Conservation (phyloP, 192 early-diverging fungal species). For the Oehlia diaphana region DNA sequence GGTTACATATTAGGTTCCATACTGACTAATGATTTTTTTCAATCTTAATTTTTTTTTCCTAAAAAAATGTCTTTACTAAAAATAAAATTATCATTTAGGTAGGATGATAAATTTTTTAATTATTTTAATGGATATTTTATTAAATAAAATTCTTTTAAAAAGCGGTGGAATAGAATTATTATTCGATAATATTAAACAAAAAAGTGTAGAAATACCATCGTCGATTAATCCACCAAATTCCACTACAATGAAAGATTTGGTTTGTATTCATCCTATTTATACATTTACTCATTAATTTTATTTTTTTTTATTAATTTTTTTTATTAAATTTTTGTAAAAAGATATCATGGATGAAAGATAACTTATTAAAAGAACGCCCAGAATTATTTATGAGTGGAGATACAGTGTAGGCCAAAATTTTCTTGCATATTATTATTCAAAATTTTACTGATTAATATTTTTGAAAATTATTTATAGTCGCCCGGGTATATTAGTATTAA, state of each 20-base stretch:
- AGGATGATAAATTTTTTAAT: background rate
- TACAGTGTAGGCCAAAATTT: conserved; percentile 65
- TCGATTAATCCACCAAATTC: conserved; percentile 29
- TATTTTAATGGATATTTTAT: background rate
- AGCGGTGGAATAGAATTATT: conserved; percentile 93
- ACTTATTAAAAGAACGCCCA: conserved; percentile 70
- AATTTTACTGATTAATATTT: background rate
- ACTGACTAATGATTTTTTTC: too few relatives aligned
- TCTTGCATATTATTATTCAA: background rate
- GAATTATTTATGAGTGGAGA: conserved; percentile 84
- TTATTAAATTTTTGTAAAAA: background rate
- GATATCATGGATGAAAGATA: conserved; percentile 68
- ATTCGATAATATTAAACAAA: conserved; percentile 73
- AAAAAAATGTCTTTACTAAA: background rate
- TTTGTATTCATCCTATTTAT: conserved; percentile 16
- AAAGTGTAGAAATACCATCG: conserved; percentile 52
- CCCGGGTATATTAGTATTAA: conserved; percentile 91
- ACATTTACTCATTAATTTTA: too few relatives aligned
- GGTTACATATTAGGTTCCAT: too few relatives aligned
- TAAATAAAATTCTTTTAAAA: conserved; percentile 3
- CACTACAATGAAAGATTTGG: conserved; percentile 52
- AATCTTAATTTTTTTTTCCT: background rate
- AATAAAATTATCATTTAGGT: conserved; percentile 28
- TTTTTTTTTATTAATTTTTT: too few relatives aligned
- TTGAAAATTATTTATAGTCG: conserved; percentile 51